Evolutionary conservation across 139 green algal genomes (phyloP).

Genomic region (Nannochloris sp.): DNA sequence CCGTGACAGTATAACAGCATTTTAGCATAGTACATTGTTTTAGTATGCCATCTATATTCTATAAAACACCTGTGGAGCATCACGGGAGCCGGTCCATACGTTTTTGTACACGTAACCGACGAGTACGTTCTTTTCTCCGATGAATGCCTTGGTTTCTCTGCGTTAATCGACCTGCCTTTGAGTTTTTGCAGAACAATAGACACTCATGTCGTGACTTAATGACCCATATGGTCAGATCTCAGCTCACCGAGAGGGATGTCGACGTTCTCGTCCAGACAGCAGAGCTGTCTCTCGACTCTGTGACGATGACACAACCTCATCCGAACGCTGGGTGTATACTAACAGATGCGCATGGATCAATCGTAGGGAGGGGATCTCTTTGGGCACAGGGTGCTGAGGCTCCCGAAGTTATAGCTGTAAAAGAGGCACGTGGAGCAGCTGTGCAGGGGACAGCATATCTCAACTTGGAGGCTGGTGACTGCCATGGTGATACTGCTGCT

Average conservation of each 20-base stretch:
- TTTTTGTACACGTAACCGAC: no score
- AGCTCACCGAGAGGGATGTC: conserved; percentile 7
- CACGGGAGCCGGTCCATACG: no score
- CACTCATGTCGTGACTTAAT: not conserved
- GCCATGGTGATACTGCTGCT: conserved; percentile 68
- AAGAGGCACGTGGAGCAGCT: conserved; percentile 22
- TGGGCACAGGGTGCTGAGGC: conserved; percentile 60
- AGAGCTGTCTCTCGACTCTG: not conserved
- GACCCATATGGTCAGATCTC: not conserved
- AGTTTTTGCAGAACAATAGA: no score
- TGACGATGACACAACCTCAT: conserved; percentile 63
- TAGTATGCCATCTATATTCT: no score
- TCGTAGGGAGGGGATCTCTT: conserved; percentile 44
- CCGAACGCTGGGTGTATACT: conserved; percentile 73
- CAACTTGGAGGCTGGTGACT: conserved; percentile 86
- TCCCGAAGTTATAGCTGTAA: conserved; percentile 52
- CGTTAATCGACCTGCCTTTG: no score
- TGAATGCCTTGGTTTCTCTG: no score
- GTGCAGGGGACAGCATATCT: conserved; percentile 75
- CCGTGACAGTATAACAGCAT: no score
- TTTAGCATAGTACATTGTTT: no score
- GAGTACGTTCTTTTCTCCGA: no score
- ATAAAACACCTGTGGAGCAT: no score
- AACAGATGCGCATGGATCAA: conserved; percentile 26
- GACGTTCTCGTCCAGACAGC: not conserved